phyloP scores from a whole-genome alignment of 495 filamentous ascomycete genomes.

The Penicillium longicatenatum region DNA sequence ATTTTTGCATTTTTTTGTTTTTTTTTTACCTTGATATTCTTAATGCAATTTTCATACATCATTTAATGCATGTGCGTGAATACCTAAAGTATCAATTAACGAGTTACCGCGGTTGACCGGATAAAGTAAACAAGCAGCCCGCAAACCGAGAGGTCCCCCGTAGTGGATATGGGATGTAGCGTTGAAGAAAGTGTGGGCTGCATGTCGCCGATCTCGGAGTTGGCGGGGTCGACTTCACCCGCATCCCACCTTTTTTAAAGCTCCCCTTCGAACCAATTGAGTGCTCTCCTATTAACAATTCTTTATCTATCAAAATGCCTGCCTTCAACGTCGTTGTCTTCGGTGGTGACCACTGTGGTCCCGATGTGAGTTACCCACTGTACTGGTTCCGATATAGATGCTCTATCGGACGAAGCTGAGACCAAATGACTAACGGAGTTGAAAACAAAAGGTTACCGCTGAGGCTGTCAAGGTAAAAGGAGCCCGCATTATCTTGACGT shows the following conservation, averaged over 20 bases:
- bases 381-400: conserved; percentile 2
- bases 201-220: conserved; percentile 33
- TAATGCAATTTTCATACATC: conserved; percentile 25
- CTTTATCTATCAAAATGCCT: conserved; percentile 41
- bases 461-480: conserved; percentile 81
- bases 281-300: conserved; percentile 16
- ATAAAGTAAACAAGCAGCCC: not conserved
- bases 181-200: conserved; percentile 1
- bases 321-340: conserved; percentile 67
- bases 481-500: not conserved
- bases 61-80: conserved; percentile 33
- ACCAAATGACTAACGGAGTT: conserved; percentile 7
- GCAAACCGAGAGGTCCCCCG: not conserved
- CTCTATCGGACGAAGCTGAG: conserved; percentile 10
- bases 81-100: too few relatives aligned
- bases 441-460: conserved; percentile 51
- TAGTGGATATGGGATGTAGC: not conserved
- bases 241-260: conserved; percentile 33
- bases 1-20: conserved; percentile 9
- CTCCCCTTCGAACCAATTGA: conserved; percentile 22
- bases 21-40: conserved; percentile 17
- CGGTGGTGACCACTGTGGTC: conserved; percentile 90
- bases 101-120: conserved; percentile 11
- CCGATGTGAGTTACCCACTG: conserved; percentile 65
- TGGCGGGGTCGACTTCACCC: conserved; percentile 32